Evolutionary conservation across 306 rosid genomes (phyloP).

Genomic region (Astragalus glycyphyllos): DNA sequence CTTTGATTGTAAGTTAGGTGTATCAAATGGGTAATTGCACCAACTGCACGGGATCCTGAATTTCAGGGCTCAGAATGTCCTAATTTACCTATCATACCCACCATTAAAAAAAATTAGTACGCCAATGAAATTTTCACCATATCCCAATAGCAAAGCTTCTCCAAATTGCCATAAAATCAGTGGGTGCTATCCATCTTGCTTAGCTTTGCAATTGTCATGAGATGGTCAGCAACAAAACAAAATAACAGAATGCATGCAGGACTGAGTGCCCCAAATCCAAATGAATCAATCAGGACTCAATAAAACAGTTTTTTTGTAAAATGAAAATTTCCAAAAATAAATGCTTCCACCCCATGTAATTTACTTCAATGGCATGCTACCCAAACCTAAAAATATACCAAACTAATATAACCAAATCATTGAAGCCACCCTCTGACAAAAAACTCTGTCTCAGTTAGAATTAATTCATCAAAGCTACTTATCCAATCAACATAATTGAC

Average conservation of each 20-base stretch:
- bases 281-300: constrained; percentile 1
- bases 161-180: constrained; percentile 4
- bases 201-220: background rate
- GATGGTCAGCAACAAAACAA: background rate
- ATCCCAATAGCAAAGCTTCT: background rate
- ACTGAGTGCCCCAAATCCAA: background rate
- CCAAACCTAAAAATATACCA: background rate
- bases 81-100: background rate
- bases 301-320: background rate
- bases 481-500: constrained; percentile 21
- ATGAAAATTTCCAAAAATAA: background rate
- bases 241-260: constrained; percentile 8
- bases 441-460: background rate
- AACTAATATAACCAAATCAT: constrained; percentile 8
- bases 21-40: too few relatives aligned
- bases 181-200: background rate
- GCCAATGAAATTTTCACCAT: too few relatives aligned
- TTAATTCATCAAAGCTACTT: background rate
- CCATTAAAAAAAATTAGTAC: background rate
- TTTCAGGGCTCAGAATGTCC: constrained; percentile 8
- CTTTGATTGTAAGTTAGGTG: too few relatives aligned
- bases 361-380: background rate
- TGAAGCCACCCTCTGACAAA: background rate
- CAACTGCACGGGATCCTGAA: background rate
- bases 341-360: background rate